phyloP scores from a whole-genome alignment of 2,329 filamentous ascomycete genomes.

The Colletotrichum karsti region DNA sequence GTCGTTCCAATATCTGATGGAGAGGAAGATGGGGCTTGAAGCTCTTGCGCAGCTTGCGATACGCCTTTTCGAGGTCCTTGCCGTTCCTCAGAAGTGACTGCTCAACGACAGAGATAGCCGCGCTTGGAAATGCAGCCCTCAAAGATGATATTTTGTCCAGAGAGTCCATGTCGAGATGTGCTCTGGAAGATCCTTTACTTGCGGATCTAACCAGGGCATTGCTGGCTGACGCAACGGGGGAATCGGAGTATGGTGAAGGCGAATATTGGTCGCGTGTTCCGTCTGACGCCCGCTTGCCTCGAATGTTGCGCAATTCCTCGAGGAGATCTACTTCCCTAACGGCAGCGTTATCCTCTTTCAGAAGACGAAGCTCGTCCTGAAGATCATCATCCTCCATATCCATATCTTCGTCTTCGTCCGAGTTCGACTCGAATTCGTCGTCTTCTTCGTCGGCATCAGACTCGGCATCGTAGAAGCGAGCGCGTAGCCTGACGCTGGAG shows the following conservation, averaged over 20 bases:
- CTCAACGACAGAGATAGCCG: constrained; percentile 44
- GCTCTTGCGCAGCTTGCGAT: constrained; percentile 41
- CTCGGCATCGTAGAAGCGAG: constrained; percentile 41
- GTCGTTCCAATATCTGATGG: constrained; percentile 41
- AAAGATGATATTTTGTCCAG: constrained; percentile 47
- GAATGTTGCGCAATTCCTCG: constrained; percentile 25
- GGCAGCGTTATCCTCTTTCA: constrained; percentile 49
- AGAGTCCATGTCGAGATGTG: constrained; percentile 17
- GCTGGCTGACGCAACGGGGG: background rate
- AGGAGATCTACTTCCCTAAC: constrained; percentile 33
- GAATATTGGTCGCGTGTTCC: background rate
- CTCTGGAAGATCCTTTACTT: background rate
- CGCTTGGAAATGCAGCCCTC: constrained; percentile 52
- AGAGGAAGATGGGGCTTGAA: constrained; percentile 36
- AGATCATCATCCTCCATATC: constrained; percentile 27
- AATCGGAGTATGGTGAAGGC: background rate
- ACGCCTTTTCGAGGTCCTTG: constrained; percentile 47
- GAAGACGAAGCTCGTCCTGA: constrained; percentile 51
- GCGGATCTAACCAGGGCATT: constrained; percentile 11
- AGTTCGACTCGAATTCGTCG: constrained; percentile 30
- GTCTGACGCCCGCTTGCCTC: background rate
- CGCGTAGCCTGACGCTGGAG: constrained; percentile 35
- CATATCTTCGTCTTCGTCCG: constrained; percentile 29
- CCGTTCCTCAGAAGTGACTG: constrained; percentile 42
- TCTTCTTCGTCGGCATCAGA: constrained; percentile 33